Percentiles rank a stretch among this genome's conserved stretches.
Evolutionary conservation across 306 rosid genomes (phyloP).

Genomic region (Senna siamea): DNA sequence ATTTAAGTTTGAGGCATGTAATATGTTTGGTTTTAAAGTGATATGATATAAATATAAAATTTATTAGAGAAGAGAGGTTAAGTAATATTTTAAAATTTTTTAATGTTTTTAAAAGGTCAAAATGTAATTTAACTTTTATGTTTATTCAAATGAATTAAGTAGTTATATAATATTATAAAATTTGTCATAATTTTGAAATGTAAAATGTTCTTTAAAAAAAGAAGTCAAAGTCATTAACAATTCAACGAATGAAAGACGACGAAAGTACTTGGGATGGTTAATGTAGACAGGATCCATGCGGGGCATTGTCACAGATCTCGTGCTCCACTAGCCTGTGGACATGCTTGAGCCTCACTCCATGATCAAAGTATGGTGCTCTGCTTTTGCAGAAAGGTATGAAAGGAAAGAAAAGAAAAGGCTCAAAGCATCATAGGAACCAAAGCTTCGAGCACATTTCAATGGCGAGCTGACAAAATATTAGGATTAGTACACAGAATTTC

Average conservation of each 20-base stretch:
- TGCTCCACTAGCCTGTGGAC: no score
- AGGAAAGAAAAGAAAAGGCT: constrained; percentile 1
- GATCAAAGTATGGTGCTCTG: constrained; percentile 14
- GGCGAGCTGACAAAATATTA: constrained; percentile 11
- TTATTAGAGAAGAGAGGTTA: no score
- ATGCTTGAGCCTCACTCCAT: no score
- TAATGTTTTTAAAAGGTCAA: no score
- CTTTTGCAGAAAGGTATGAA: background rate
- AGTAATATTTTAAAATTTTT: no score
- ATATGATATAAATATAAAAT: no score
- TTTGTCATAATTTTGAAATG: no score
- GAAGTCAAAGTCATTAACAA: background rate
- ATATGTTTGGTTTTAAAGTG: no score
- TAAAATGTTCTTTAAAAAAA: background rate
- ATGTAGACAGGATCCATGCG: background rate
- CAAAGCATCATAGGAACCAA: background rate
- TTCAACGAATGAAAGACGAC: background rate
- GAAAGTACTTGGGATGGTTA: background rate
- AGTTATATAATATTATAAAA: no score
- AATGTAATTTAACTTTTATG: no score
- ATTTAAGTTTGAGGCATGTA: no score
- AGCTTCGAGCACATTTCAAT: background rate
- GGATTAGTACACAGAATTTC: background rate
- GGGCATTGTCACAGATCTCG: background rate
- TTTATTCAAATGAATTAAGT: no score